Evolutionary conservation across 257 asterid genomes (phyloP).

Genomic region (Haberlea rhodopensis): DNA sequence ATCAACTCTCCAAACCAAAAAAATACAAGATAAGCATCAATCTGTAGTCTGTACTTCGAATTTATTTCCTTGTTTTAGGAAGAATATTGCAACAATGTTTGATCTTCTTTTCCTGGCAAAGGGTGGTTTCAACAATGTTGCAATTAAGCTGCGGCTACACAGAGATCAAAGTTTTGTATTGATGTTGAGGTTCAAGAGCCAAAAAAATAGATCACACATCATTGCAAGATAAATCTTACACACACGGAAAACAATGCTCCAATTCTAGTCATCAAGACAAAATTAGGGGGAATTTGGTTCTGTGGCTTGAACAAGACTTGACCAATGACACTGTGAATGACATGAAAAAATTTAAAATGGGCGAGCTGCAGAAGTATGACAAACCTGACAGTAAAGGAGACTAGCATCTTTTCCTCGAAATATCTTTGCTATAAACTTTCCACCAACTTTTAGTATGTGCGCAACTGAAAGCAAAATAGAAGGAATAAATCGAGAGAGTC

Average conservation of each 20-base stretch:
- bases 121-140: neutral
- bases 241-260: neutral
- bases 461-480: no score
- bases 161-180: neutral
- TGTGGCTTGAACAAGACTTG: neutral
- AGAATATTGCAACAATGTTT: neutral
- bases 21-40: neutral
- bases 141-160: no score
- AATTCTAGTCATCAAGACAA: neutral
- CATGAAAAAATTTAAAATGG: no score
- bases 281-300: neutral
- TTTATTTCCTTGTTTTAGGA: no score
- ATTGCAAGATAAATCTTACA: neutral
- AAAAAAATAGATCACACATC: neutral
- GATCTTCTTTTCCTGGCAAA: neutral
- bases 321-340: neutral
- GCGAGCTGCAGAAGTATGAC: conserved; percentile 21
- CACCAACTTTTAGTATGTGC: conserved; percentile 85
- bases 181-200: neutral
- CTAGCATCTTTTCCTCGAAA: conserved; percentile 98
- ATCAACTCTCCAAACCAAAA: neutral
- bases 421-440: conserved; percentile 91
- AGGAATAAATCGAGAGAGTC: no score
- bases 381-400: conserved; percentile 92
- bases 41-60: neutral